Evolutionary conservation across 257 asterid genomes (phyloP).

Genomic region (Primulina eburnea): DNA sequence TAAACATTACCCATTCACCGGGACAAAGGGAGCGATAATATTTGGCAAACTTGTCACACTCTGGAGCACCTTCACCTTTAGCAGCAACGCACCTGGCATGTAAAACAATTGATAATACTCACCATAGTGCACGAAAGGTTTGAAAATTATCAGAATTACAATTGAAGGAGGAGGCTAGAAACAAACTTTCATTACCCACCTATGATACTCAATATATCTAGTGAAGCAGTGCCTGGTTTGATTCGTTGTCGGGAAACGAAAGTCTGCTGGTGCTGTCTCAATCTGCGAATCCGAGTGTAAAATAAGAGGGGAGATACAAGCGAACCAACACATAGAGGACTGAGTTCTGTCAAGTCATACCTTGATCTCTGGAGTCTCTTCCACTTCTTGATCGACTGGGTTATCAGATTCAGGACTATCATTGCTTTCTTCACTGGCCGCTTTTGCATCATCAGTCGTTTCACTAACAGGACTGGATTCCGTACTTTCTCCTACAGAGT

Average conservation of each 20-base stretch:
- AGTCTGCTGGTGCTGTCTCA: constrained; percentile 97
- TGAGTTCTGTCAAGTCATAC: constrained; percentile 27
- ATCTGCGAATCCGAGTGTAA: constrained; percentile 42
- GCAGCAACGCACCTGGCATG: constrained; percentile 77
- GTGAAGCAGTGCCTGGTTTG: constrained; percentile 98
- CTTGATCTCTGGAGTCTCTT: constrained; percentile 68
- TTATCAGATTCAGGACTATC: constrained; percentile 46
- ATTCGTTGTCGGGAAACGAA: constrained; percentile 95
- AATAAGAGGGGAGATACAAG: neutral
- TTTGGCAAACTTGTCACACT: constrained; percentile 91
- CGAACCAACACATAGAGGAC: constrained; percentile 14
- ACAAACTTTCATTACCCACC: constrained; percentile 41
- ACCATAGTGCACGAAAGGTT: neutral
- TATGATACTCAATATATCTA: constrained; percentile 84
- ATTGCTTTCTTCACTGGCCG: constrained; percentile 41
- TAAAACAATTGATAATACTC: constrained; percentile 20
- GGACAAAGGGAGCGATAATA: constrained; percentile 95
- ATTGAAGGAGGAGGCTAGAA: constrained; percentile 6
- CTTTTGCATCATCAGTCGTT: constrained; percentile 25
- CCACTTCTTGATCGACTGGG: constrained; percentile 52
- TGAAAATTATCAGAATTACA: constrained; percentile 11
- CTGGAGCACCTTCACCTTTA: constrained; percentile 86
- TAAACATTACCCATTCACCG: constrained; percentile 89
- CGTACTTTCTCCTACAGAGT: constrained; percentile 43
- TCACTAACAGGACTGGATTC: constrained; percentile 48